Evolutionary conservation across 2,329 filamentous ascomycete species (phyloP), one percentile per base, ranked within the genome.

Genomic region (Trichoderma endophyticum): DNA sequence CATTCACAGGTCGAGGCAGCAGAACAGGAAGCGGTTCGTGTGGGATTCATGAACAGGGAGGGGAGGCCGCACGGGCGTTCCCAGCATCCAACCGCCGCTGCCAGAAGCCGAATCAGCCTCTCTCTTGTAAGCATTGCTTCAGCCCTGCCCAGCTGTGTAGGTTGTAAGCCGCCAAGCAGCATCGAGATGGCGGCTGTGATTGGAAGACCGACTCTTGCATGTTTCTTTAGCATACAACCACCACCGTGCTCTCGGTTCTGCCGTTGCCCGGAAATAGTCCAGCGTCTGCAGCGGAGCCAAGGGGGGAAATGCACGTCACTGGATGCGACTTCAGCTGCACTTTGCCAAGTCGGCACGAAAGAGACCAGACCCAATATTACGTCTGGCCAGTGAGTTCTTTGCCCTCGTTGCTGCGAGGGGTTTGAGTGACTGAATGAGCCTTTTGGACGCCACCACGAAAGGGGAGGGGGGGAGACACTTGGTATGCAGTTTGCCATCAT

Each of bases 271-370:
- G 32, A 70, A 69, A 36, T 43, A 69, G 66, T n/a, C 15, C 26
- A 69, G 66, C 57, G 66, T 21, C 8, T 26, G 57, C 65, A 54
- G 66, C 66, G 39, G 66, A 62, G 66, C 30, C 56, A 62, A 30
- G 65, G 56, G 15, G 57, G 60, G 36, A 26, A 12, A 30, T 70
- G 66, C 66, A 70, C 57, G 57, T 62, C 66, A 62, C 39, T 36
- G 30, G 66, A 70, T 51, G 60, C 57, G 34, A 51, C 56, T 48
- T 70, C 57, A 70, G 66, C 56, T 66, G 43, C 54, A 15, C 36
- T 48, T 5, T 60, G 56, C 36, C 56, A 48, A 66, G 63, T 66
- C 43, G 48, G 39, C 39, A 51, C 66, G 12, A 32, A 24, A 26
- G 39, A 43, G 39, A 18, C 39, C 39, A 43, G 36, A 12, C 56